Evolutionary conservation across 805 yeast genomes (phyloP), one percentile per base, ranked within the genome.

Genomic region (Wickerhamiella kurtzmanii): DNA sequence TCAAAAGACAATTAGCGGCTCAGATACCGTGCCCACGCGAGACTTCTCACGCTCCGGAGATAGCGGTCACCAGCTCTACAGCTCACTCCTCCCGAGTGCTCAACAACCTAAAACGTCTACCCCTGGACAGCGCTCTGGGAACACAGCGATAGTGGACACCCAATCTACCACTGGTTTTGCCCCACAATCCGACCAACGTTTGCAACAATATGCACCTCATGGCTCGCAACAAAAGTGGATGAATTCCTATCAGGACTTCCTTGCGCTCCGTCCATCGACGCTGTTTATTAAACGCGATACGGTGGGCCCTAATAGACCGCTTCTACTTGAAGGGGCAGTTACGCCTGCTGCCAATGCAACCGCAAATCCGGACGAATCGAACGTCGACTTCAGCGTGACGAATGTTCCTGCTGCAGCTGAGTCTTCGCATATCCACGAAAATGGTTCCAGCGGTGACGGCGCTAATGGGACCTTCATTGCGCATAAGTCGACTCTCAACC

Each of bases 251-350:
- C 56, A 54, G 11, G 37, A 40, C 25, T 57, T 53, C 22, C 20
- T 53, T 22, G 48, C 45, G 3, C 57, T 49, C 21, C 48, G 58
- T 13, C 60, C 60, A 4, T 54, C 58, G 1, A 55, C 54, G 11
- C 49, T 57, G 28, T 36, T 46, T 6, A 53, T 57, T 28, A 36
- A 40, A 16, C 53, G 48, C 13, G 43, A 38, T 11, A 6, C 41
- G 16, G 16, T 11, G 5, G 41, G 8, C 15, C 38, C 15, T 9
- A 18, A 15, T 13, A 17, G 6, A 11, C 20, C 22, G 25, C 20
- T 18, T 4, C 41, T 20, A 6, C 25, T 20, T 8, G 25, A 17
- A 8, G 22, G 40, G 9, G 9, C 40, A 37, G 40, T n/a, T n/a
- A n/a, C n/a, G n/a, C n/a, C 6, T 25, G 32, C 9, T 11, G 9